A percentile compares a stretch with the other conserved stretches of the same genome.
Conservation (phyloP, 805 yeast species). For the Kluyveromyces wickerhamii region DNA sequence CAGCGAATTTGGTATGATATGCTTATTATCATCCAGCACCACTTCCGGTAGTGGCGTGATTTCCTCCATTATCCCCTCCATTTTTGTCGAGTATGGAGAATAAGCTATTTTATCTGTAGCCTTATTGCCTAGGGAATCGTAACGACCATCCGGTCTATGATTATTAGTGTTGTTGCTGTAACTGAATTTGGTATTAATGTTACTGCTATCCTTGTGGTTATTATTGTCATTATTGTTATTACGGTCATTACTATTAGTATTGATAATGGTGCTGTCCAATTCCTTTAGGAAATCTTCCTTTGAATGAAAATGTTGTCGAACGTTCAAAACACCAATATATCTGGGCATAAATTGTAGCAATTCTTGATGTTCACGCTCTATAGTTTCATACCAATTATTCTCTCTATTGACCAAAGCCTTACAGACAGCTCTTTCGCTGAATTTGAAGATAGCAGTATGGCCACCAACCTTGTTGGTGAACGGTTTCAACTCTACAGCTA, state of each 20-base stretch:
- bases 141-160: not conserved
- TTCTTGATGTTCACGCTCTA: constrained; percentile 71
- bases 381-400: constrained; percentile 83
- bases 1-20: constrained; percentile 78
- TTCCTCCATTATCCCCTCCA: constrained; percentile 20
- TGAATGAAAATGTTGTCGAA: constrained; percentile 53
- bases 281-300: constrained; percentile 18
- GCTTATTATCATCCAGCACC: constrained; percentile 84
- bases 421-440: constrained; percentile 87
- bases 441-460: constrained; percentile 92
- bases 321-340: constrained; percentile 91
- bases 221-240: constrained; percentile 13
- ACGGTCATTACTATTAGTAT: constrained; percentile 13
- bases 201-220: constrained; percentile 7
- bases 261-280: too few relatives aligned
- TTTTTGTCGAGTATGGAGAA: constrained; percentile 1
- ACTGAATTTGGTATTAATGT: constrained; percentile 10
- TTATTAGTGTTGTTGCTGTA: constrained; percentile 13
- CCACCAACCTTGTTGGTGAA: constrained; percentile 96
- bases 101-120: not conserved
- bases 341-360: constrained; percentile 82
- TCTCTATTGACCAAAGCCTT: constrained; percentile 88
- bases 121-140: not conserved
- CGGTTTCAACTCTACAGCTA: constrained; percentile 85
- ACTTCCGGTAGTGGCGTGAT: constrained; percentile 60